phyloP scores from a whole-genome alignment of 2,329 filamentous ascomycete species.

The Xylariales sp. region DNA sequence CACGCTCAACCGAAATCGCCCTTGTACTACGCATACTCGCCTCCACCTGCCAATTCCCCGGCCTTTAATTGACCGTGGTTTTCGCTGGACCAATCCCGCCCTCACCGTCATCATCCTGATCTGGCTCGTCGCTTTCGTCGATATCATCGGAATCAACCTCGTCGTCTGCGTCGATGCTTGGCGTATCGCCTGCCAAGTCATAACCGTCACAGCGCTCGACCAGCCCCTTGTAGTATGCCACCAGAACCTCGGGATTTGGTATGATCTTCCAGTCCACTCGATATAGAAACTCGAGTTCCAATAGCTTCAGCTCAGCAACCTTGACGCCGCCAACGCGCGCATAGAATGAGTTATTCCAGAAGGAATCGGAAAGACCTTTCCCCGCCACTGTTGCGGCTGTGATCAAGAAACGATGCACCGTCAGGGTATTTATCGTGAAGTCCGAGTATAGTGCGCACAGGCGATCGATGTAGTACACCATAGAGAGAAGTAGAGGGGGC shows the following conservation, averaged over 20 bases:
- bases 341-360: constrained; percentile 98
- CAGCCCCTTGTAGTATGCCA: constrained; percentile 87
- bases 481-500: constrained; percentile 89
- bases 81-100: too few species aligned
- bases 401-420: constrained; percentile 95
- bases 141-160: constrained; percentile 27
- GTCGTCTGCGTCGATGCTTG: constrained; percentile 17
- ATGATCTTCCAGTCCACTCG: constrained; percentile 96
- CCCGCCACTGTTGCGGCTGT: constrained; percentile 92
- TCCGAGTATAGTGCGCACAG: constrained; percentile 87
- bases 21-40: too few species aligned
- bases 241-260: constrained; percentile 86
- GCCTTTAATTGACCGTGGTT: too few species aligned
- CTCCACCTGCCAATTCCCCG: too few species aligned
- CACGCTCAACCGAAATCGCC: too few species aligned
- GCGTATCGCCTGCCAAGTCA: constrained; percentile 37
- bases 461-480: constrained; percentile 98
- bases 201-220: constrained; percentile 63
- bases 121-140: constrained; percentile 25
- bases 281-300: constrained; percentile 91
- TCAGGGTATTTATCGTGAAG: constrained; percentile 94
- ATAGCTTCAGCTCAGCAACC: constrained; percentile 78
- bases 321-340: constrained; percentile 90
- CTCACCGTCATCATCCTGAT: constrained; percentile 31
- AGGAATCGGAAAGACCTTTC: constrained; percentile 92